Conservation (phyloP, 352 stramenopile species). For the Hyaloperonospora brassicae region DNA sequence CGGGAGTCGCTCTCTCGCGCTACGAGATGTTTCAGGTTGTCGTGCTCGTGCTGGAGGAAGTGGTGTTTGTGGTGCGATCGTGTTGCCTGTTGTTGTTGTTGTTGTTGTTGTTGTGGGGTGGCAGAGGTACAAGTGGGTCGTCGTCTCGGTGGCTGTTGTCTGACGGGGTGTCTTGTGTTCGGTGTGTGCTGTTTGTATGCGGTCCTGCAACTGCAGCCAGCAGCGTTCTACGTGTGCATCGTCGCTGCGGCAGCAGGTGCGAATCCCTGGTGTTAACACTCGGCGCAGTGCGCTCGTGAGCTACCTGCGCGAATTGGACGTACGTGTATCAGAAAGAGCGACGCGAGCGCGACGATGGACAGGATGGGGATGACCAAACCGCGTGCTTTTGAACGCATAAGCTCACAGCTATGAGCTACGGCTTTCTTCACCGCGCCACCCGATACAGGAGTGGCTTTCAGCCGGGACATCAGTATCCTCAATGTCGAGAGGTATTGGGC, state of each 20-base stretch:
- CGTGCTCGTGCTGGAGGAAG: constrained; percentile 53
- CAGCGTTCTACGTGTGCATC: constrained; percentile 62
- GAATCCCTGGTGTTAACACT: constrained; percentile 53
- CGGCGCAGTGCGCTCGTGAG: not conserved
- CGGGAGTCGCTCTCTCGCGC: constrained; percentile 44
- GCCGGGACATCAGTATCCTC: too few relatives aligned
- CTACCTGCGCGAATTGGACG: not conserved
- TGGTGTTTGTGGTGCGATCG: constrained; percentile 54
- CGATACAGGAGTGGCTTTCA: too few relatives aligned
- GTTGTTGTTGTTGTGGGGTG: not conserved
- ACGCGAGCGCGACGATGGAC: not conserved
- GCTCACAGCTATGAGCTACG: not conserved
- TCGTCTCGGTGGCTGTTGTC: not conserved
- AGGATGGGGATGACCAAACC: constrained; percentile 1
- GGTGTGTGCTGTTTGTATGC: not conserved
- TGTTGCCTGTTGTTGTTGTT: not conserved
- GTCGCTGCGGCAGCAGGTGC: constrained; percentile 41
- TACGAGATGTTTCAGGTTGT: constrained; percentile 76
- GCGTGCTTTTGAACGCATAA: not conserved
- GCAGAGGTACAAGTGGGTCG: too few relatives aligned
- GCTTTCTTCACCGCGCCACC: too few relatives aligned
- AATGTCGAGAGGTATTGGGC: too few relatives aligned
- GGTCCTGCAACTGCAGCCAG: constrained; percentile 30
- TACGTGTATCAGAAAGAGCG: constrained; percentile 7
- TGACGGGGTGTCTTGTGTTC: constrained; percentile 1